Percentiles rank a stretch among this genome's conserved stretches.
phyloP scores from a whole-genome alignment of 2,329 filamentous ascomycete species.

The Botrytis deweyae region DNA sequence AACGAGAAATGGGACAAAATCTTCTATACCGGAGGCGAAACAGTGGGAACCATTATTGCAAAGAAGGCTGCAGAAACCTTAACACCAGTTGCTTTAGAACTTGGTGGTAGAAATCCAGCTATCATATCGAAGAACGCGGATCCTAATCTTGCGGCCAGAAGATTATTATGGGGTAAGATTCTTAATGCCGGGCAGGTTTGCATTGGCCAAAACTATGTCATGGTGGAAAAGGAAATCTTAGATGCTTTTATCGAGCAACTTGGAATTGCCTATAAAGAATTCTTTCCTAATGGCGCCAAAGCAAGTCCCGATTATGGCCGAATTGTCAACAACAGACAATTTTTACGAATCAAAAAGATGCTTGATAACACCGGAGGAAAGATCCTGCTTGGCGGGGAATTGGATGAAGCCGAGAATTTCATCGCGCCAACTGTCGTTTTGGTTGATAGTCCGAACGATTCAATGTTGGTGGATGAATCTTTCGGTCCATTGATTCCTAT shows the following conservation, averaged over 20 bases:
- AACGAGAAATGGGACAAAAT: constrained; percentile 97
- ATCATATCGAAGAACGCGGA: constrained; percentile 85
- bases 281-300: constrained; percentile 80
- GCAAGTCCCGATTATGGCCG: constrained; percentile 75
- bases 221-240: constrained; percentile 74
- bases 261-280: constrained; percentile 67
- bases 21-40: constrained; percentile 83
- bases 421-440: constrained; percentile 94
- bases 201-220: constrained; percentile 86
- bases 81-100: constrained; percentile 84
- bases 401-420: constrained; percentile 76
- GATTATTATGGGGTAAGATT: constrained; percentile 86
- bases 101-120: constrained; percentile 89
- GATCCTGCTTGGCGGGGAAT: constrained; percentile 81
- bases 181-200: constrained; percentile 89
- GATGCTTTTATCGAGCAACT: constrained; percentile 72
- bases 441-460: constrained; percentile 71
- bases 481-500: constrained; percentile 93
- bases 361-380: constrained; percentile 80
- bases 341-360: constrained; percentile 83
- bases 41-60: constrained; percentile 81
- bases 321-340: constrained; percentile 79
- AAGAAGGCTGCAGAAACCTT: constrained; percentile 86
- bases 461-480: constrained; percentile 77
- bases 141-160: constrained; percentile 73